Percentiles rank a stretch among this genome's conserved stretches.
Conservation (phyloP, 495 filamentous ascomycete genomes). For the Neurospora cerealis region DNA sequence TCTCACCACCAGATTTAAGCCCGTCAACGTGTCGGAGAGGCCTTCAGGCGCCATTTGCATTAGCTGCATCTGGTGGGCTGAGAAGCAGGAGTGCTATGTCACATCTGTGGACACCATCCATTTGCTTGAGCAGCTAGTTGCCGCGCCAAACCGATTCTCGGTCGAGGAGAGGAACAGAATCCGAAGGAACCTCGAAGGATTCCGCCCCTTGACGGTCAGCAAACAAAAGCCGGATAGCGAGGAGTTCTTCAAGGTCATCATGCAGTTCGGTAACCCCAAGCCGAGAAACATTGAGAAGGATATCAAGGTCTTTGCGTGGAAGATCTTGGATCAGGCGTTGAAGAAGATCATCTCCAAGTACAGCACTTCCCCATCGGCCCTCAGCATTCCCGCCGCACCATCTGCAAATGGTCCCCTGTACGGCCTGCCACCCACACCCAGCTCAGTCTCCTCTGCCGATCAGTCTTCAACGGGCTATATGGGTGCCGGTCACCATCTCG, state of each 20-base stretch:
- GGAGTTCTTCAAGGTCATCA: conserved; percentile 96
- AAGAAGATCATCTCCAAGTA: conserved; percentile 99
- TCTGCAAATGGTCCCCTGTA: not conserved
- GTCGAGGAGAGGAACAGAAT: conserved; percentile 98
- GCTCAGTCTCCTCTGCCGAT: conserved; percentile 18
- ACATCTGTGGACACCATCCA: conserved; percentile 96
- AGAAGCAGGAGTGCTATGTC: conserved; percentile 78
- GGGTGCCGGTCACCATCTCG: conserved; percentile 26
- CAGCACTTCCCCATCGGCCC: conserved; percentile 25
- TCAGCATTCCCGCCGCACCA: conserved; percentile 3
- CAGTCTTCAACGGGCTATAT: conserved; percentile 14
- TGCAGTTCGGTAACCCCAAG: conserved; percentile 93
- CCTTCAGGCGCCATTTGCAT: conserved; percentile 71
- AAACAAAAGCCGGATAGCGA: conserved; percentile 87
- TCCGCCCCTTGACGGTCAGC: conserved; percentile 79
- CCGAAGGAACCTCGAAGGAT: conserved; percentile 86
- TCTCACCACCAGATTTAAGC: conserved; percentile 60
- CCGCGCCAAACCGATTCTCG: conserved; percentile 58
- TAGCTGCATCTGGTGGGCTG: conserved; percentile 89
- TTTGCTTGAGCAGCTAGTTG: conserved; percentile 80
- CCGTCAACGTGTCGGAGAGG: conserved; percentile 59
- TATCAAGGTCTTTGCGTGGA: conserved; percentile 97
- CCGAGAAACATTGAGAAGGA: conserved; percentile 98
- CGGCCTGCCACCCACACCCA: conserved; percentile 27
- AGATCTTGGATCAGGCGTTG: conserved; percentile 65